Base-by-base conservation (phyloP, 495 filamentous ascomycete species). In the Trichoderma asperelloides region DNA sequence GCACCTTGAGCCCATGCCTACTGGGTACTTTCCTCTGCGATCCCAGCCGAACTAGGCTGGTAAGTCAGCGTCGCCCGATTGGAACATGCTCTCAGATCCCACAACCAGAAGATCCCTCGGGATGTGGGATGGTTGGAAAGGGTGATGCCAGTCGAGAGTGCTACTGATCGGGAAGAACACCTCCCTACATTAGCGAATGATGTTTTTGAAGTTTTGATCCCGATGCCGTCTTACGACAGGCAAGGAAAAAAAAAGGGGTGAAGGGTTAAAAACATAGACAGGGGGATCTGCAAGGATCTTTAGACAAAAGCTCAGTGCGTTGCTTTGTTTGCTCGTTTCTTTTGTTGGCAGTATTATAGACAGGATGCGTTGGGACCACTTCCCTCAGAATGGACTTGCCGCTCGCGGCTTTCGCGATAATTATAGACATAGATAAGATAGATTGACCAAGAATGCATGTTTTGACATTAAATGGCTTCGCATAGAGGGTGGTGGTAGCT, bases 1-100 rank as follows among this genome's bases (percentile, higher is more conserved):
- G 79, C 81, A 83, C 69, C 72, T 82, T 47, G 80, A 82, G 69
- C 81, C 81, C 65, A 83, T 83, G 80, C 81, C 81, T 9, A 68
- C 70, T 40, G 80, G 77, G 73, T 81, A 75, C 69, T 83, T 82
- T 69, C 77, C 81, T 37, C 74, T 83, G 65, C 78, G 80, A 63
- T 73, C 72, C 41, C 76, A 81, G 23, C 81, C 81, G 45, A 83
- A 83, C 74, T 83, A 72, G 76, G 41, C 15, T 60, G 55, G 55
- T 15, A 11, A 60, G 23, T 25, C 27, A 60, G 23, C 55, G 12
- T 47, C n/a, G 43, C n/a, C 13, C 2, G n/a, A 47, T 47, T 16
- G n/a, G 43, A n/a, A 18, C 43, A 18, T 3, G 43, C 15, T 12
- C 43, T n/a, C n/a, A 6, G 49, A 16, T 47, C 43, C 43, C 11